A percentile compares a stretch with the other conserved stretches of the same genome.
Conservation (phyloP, 108 stramenopile species). For the Tribonema minus region DNA sequence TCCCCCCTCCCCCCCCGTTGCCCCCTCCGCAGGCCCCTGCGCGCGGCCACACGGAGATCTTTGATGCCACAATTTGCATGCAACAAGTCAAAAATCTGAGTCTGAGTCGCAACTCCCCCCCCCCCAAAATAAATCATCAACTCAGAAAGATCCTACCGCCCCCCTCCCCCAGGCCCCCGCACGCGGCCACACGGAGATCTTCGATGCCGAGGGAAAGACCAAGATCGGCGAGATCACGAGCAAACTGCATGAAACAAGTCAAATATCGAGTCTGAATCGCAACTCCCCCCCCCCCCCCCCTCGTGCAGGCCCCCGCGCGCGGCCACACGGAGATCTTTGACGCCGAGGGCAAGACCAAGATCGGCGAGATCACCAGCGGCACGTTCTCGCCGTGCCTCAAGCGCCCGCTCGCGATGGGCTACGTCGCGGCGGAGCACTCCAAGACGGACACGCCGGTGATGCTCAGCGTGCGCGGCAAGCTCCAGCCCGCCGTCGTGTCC, state of each 20-base stretch:
- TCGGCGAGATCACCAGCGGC: conserved; percentile 86
- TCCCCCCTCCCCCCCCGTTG: too few relatives aligned
- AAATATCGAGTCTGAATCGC: too few relatives aligned
- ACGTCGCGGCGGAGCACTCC: conserved; percentile 69
- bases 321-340: conserved; percentile 86
- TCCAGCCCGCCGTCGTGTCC: conserved; percentile 75
- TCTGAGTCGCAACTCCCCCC: too few relatives aligned
- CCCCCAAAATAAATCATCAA: too few relatives aligned
- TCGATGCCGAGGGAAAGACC: conserved; percentile 69
- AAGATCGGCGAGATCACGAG: too few relatives aligned
- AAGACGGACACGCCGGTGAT: conserved; percentile 79
- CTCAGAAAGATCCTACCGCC: too few relatives aligned
- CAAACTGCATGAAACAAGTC: too few relatives aligned
- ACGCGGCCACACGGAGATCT: conserved; percentile 84
- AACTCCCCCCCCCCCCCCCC: too few relatives aligned
- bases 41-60: conserved; percentile 84
- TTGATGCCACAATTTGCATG: too few relatives aligned
- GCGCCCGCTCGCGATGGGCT: conserved; percentile 98
- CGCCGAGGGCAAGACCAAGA: conserved; percentile 68
- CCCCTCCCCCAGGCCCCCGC: too few relatives aligned
- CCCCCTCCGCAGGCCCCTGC: too few relatives aligned
- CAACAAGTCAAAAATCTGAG: too few relatives aligned
- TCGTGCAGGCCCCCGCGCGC: conserved; percentile 92
- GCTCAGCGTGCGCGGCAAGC: conserved; percentile 83
- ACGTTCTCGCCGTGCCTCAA: conserved; percentile 85